A percentile compares a stretch with the other conserved stretches of the same genome.
Conservation (phyloP, 2,329 filamentous ascomycete species). For the Botryosphaeria agaves region DNA sequence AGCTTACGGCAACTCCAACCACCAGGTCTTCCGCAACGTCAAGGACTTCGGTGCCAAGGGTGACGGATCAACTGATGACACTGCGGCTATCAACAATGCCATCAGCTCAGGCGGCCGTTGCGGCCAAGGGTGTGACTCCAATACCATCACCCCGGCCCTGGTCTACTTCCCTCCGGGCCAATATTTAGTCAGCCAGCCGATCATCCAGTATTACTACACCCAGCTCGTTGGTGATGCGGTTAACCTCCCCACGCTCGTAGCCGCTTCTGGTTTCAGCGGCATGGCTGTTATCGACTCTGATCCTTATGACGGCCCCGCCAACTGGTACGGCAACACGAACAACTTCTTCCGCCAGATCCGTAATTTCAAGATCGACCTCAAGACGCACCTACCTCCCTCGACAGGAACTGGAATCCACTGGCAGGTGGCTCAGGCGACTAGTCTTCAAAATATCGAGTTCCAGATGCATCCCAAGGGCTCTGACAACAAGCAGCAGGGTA, state of each 20-base stretch:
- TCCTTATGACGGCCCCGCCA: constrained; percentile 47
- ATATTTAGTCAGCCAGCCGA: constrained; percentile 63
- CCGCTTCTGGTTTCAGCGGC: constrained; percentile 44
- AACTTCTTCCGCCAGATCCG: constrained; percentile 38
- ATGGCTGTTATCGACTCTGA: constrained; percentile 84
- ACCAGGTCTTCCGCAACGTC: constrained; percentile 41
- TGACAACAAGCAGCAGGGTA: constrained; percentile 35
- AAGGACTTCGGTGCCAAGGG: constrained; percentile 28
- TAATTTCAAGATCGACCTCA: constrained; percentile 34
- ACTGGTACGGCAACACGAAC: constrained; percentile 36
- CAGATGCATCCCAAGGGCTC: constrained; percentile 30
- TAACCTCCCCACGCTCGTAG: constrained; percentile 47
- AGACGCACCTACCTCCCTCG: constrained; percentile 14
- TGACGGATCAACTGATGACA: constrained; percentile 62
- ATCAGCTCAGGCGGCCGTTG: constrained; percentile 67
- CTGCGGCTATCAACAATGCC: constrained; percentile 70
- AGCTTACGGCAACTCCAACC: constrained; percentile 36
- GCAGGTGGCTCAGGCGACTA: constrained; percentile 38
- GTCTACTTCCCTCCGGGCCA: constrained; percentile 62
- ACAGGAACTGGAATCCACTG: constrained; percentile 29
- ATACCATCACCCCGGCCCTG: constrained; percentile 66
- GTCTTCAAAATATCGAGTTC: constrained; percentile 45
- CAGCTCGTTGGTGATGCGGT: constrained; percentile 74
- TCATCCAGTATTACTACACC: constrained; percentile 83
- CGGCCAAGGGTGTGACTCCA: constrained; percentile 64